Conservation (phyloP, 257 asterid species). For the Solanum chilense region DNA sequence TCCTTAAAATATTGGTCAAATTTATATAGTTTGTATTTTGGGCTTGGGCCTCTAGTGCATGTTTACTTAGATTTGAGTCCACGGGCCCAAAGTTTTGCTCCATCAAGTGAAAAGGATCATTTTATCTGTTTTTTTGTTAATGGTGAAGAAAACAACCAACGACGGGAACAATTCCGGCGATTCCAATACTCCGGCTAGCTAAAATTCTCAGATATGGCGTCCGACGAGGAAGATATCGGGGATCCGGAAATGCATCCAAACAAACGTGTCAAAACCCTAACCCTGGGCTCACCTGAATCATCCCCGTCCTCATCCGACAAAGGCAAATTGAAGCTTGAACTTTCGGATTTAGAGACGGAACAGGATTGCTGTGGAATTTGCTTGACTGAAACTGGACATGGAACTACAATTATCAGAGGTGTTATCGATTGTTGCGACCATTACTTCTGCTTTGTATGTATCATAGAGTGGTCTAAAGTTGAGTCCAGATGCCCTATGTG, state of each 20-base stretch:
- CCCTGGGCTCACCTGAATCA: background rate
- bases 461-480: constrained; percentile 78
- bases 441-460: constrained; percentile 63
- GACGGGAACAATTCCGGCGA: background rate
- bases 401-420: constrained; percentile 38
- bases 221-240: background rate
- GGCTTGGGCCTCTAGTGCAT: background rate
- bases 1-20: no score
- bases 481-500: constrained; percentile 74
- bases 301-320: background rate
- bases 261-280: constrained; percentile 7
- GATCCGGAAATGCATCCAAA: background rate
- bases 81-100: background rate
- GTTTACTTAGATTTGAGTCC: background rate
- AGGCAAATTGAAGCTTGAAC: constrained; percentile 28
- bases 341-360: background rate
- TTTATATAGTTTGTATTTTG: background rate
- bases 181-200: background rate
- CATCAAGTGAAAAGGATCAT: background rate
- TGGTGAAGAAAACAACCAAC: background rate
- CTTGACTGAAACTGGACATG: constrained; percentile 30
- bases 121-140: background rate
- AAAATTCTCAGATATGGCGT: background rate
- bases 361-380: constrained; percentile 54
- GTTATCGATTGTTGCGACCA: constrained; percentile 58